Percentiles rank a stretch among this genome's conserved stretches.
These are phyloP conservation scores for Mycena leptocephala DNA, from an alignment of 768 basidiomycete genomes.

Conservation along the genomic window DNA sequence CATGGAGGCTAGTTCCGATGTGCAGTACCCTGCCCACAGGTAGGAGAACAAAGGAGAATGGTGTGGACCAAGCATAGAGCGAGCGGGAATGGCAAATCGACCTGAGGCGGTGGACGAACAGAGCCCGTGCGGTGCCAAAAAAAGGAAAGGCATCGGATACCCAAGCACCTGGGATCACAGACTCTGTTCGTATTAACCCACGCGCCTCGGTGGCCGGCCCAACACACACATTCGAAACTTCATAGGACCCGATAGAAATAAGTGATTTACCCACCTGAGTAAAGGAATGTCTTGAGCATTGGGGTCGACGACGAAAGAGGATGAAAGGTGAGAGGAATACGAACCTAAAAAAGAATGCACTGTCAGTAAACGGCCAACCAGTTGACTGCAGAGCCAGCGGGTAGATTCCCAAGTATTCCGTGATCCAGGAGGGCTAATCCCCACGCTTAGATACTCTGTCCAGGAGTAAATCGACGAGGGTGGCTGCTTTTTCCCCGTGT, in stretches of 20 bases:
- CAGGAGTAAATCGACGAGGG: neutral
- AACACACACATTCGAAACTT: neutral
- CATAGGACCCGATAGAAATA: too few species aligned
- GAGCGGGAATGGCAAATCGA: neutral
- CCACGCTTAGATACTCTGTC: neutral
- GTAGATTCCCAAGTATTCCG: conserved; percentile 18
- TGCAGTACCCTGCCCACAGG: too few species aligned
- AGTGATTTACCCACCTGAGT: neutral
- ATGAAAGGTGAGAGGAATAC: neutral
- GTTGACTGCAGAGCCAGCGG: conserved; percentile 19
- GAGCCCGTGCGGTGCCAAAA: neutral
- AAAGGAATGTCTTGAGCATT: too few species aligned
- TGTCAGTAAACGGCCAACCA: conserved; percentile 13
- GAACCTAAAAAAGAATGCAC: neutral
- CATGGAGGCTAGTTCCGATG: neutral
- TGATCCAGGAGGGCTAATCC: neutral
- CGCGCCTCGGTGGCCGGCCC: too few species aligned
- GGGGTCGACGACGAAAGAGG: too few species aligned
- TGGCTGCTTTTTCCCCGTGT: neutral
- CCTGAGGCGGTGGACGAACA: neutral
- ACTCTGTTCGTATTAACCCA: too few species aligned
- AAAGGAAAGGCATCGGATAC: too few species aligned
- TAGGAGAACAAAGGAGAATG: neutral
- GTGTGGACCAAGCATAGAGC: conserved; percentile 16
- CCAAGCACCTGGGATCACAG: too few species aligned